These are phyloP conservation scores for Fusarium palustre DNA, from an alignment of 2,329 filamentous ascomycete genomes.

Conservation along the genomic window DNA sequence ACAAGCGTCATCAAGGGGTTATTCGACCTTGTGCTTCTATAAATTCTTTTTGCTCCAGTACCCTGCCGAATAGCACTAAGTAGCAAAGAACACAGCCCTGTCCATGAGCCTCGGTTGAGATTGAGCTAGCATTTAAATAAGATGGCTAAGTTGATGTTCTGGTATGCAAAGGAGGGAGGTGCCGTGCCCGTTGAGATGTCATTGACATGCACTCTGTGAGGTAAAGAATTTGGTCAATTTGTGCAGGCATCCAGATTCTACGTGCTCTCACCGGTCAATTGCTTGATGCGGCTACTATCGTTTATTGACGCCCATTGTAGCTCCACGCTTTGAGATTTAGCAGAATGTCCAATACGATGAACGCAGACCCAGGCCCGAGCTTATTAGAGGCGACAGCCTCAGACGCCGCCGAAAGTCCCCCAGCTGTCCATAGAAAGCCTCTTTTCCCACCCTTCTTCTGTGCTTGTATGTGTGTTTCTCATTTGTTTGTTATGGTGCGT, in stretches of 20 bases:
- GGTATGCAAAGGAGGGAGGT: conserved; percentile 29
- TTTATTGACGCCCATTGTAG: neutral
- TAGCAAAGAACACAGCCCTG: neutral
- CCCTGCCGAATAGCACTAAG: neutral
- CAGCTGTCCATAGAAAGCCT: conserved; percentile 14
- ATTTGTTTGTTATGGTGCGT: neutral
- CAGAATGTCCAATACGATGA: neutral
- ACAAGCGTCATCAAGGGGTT: neutral
- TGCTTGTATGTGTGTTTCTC: conserved; percentile 22
- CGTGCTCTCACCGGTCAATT: neutral
- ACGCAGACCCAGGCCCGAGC: conserved; percentile 1
- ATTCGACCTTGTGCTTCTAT: neutral
- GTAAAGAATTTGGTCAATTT: conserved; percentile 30
- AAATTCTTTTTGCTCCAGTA: neutral
- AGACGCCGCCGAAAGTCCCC: conserved; percentile 19
- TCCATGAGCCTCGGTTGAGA: neutral
- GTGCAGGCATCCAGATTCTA: conserved; percentile 15
- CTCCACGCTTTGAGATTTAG: neutral
- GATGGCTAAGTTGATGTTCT: neutral
- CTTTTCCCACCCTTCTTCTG: no score
- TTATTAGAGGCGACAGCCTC: conserved; percentile 31
- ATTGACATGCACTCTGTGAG: conserved; percentile 27
- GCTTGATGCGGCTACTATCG: neutral
- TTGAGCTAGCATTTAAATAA: neutral
- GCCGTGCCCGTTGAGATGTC: conserved; percentile 42